Percentiles rank a stretch among this genome's conserved stretches.
Evolutionary conservation across 495 filamentous ascomycete genomes (phyloP).

Genomic region (Aspergillus cristatus): DNA sequence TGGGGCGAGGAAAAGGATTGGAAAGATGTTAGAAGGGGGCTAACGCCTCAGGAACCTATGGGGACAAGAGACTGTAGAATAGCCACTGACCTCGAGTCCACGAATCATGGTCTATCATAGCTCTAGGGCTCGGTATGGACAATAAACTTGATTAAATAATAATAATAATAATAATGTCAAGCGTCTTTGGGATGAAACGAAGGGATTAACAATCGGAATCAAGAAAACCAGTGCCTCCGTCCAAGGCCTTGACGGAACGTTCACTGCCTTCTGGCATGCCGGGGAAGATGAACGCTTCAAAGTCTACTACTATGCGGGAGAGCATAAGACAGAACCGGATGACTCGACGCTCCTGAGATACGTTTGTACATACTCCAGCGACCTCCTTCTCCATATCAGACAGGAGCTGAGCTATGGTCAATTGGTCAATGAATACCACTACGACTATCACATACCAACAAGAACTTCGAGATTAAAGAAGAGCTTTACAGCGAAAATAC

Average conservation of each 20-base stretch:
- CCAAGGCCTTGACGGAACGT: slow-evolving; percentile 36
- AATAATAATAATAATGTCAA: no score
- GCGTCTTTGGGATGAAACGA: slow-evolving; percentile 38
- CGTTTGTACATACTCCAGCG: slow-evolving; percentile 40
- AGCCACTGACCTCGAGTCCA: no score
- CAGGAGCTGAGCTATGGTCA: slow-evolving; percentile 40
- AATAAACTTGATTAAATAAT: no score
- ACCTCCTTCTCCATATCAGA: slow-evolving; percentile 37
- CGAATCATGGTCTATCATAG: no score
- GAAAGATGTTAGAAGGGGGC: no score
- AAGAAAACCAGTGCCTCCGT: slow-evolving; percentile 37
- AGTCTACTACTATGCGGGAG: slow-evolving; percentile 37
- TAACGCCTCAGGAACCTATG: no score
- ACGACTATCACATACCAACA: slow-evolving; percentile 32
- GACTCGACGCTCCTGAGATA: slow-evolving; percentile 30
- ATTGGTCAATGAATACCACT: slow-evolving; percentile 41
- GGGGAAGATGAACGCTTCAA: slow-evolving; percentile 32
- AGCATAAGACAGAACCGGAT: slow-evolving; percentile 35
- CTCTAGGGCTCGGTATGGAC: no score
- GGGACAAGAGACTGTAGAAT: no score
- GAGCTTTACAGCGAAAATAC: slow-evolving; percentile 25
- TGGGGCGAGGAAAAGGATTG: no score
- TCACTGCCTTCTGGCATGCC: slow-evolving; percentile 39
- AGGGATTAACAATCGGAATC: slow-evolving; percentile 37
- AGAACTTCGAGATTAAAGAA: slow-evolving; percentile 24